Base-by-base conservation (phyloP, 2,329 filamentous ascomycete genomes). In the Cercospora sp. region DNA sequence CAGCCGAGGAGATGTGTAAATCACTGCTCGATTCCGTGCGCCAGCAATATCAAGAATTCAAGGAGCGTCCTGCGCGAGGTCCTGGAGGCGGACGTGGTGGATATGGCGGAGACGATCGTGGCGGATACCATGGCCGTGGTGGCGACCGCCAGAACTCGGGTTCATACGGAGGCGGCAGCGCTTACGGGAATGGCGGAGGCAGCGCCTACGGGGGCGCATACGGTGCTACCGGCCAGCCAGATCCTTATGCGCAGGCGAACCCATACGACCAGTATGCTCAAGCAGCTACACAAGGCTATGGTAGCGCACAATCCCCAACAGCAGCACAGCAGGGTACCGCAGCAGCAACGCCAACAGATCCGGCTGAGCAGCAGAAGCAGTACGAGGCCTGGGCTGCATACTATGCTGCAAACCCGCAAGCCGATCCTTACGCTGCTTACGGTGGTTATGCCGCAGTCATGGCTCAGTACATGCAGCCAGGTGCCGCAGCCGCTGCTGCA, bases 381-480 rank as follows among this genome's bases (percentile, higher is more conserved):
- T 71, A 72, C 57, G 70, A 83, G 63, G 91, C 96, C 74, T 95
- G 95, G 78, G 88, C 88, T 63, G 88, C 90, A 18, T 91, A 94
- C 76, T 96, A 96, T 78, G 90, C 91, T 2, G 90, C 93, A 78
- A 95, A 96, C 79, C 94, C 94, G 69, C 85, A 85, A 70, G 83
- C 87, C 70, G 93, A 97, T 76, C 94, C 94, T 0, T 97, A 97
- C 78, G 93, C 93, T 51, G 89, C 91, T 8, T 97, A 95, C 74
- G 94, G 94, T 70, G 94, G 94, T 64, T 97, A 74, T 31, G 74
- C 70, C 10, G 64, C 71, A 18, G 67, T 72, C 45, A 74, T 72
- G 72, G 70, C 68, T 10, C 69, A 70, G 51, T 72, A 72, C 61
- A 69, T 72, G 67, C 67, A 71, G 20, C 62, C 62, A 18, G 51